Evolutionary conservation across 2,329 filamentous ascomycete species (phyloP).

Genomic region (Drechslera avenae): DNA sequence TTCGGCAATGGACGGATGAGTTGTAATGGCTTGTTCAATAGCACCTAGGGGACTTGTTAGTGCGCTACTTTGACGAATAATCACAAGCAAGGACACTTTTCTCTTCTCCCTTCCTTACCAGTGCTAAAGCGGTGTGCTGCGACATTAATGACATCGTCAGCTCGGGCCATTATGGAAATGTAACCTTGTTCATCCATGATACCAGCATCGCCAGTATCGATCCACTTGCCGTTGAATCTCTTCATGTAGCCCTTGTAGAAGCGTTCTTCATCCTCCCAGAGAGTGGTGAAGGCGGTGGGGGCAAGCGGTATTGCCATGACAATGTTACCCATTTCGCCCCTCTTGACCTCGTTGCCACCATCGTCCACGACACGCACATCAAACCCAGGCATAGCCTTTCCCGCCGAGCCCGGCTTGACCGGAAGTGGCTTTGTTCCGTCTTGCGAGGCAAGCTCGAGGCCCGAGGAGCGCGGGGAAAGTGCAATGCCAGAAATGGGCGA

Average conservation of each 20-base stretch:
- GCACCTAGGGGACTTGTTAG: slow-evolving; percentile 60
- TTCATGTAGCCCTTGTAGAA: slow-evolving; percentile 87
- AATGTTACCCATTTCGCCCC: slow-evolving; percentile 86
- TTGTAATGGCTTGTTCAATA: slow-evolving; percentile 89
- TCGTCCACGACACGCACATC: slow-evolving; percentile 87
- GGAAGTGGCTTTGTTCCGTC: slow-evolving; percentile 56
- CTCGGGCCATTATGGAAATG: slow-evolving; percentile 66
- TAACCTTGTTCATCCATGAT: slow-evolving; percentile 78
- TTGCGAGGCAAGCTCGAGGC: slow-evolving; percentile 57
- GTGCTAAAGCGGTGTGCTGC: slow-evolving; percentile 90
- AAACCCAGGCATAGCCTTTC: slow-evolving; percentile 90
- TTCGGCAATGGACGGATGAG: slow-evolving; percentile 79
- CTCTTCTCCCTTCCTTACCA: no score
- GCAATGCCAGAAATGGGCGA: slow-evolving; percentile 71
- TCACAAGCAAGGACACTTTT: slow-evolving; percentile 10
- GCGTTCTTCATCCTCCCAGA: slow-evolving; percentile 84
- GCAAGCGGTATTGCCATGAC: slow-evolving; percentile 82
- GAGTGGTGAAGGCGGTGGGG: slow-evolving; percentile 81
- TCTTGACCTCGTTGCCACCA: slow-evolving; percentile 70
- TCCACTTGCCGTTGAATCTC: slow-evolving; percentile 79
- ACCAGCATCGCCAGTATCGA: slow-evolving; percentile 91
- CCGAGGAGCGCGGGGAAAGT: slow-evolving; percentile 66
- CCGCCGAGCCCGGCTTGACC: slow-evolving; percentile 84
- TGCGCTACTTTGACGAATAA: not conserved
- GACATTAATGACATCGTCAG: slow-evolving; percentile 94